phyloP scores from a whole-genome alignment of 257 asterid species.

The Leptodermis oblonga region DNA sequence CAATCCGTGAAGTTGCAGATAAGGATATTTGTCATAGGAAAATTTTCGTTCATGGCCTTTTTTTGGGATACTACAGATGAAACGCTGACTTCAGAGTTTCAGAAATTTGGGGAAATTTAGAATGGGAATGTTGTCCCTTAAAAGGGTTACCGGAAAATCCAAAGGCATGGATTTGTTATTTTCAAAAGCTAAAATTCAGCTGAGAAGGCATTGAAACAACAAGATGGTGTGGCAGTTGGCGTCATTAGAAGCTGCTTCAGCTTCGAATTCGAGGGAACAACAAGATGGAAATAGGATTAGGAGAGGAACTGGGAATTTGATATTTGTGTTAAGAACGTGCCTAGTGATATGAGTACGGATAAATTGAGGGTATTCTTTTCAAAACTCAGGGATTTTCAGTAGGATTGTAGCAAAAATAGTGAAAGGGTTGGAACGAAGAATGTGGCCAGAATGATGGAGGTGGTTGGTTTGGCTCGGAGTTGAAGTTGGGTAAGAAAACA shows the following conservation, averaged over 20 bases:
- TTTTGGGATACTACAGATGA: conserved; percentile 60
- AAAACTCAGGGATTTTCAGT: conserved; percentile 70
- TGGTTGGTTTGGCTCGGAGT: too few relatives aligned
- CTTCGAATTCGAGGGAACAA: conserved; percentile 28
- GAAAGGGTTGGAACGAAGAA: too few relatives aligned
- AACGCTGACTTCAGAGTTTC: conserved; percentile 33
- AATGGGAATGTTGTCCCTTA: conserved; percentile 55
- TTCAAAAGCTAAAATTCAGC: conserved; percentile 51
- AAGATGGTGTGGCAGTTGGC: conserved; percentile 73
- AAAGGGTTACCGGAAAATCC: conserved; percentile 58
- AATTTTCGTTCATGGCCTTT: conserved; percentile 72
- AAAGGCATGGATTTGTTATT: conserved; percentile 70
- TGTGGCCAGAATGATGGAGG: too few relatives aligned
- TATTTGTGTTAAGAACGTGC: conserved; percentile 66
- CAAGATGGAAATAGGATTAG: conserved; percentile 26
- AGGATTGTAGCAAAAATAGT: too few relatives aligned
- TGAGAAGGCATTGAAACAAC: conserved; percentile 40
- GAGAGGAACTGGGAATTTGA: conserved; percentile 15
- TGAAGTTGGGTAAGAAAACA: too few relatives aligned
- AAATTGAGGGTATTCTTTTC: conserved; percentile 58
- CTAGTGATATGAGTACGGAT: conserved; percentile 32
- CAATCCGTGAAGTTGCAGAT: conserved; percentile 52
- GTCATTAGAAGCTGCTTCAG: conserved; percentile 46
- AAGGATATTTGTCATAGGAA: conserved; percentile 66
- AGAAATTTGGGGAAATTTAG: conserved; percentile 59